Conservation (phyloP, 148 eudicot species). For the Vaccinium darrowii region DNA sequence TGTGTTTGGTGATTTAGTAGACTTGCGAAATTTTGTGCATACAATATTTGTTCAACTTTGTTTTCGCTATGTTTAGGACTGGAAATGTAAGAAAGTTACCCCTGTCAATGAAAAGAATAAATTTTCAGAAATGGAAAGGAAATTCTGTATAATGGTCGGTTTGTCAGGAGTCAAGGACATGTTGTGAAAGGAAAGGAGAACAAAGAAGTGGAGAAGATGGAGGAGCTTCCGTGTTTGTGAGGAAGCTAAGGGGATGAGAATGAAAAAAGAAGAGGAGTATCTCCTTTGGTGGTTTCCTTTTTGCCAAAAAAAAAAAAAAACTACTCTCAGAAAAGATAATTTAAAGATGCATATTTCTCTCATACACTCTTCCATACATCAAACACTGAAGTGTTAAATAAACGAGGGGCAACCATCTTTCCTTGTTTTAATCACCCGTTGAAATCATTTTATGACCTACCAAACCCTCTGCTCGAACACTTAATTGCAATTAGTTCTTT, state of each 20-base stretch:
- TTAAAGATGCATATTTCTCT: not conserved
- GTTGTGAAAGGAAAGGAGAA: not conserved
- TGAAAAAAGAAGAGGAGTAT: not conserved
- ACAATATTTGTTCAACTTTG: not conserved
- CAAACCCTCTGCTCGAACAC: not conserved
- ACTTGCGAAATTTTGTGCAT: not conserved
- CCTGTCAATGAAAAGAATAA: not conserved
- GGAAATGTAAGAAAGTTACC: not conserved
- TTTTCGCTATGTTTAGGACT: not conserved
- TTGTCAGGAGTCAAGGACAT: no score
- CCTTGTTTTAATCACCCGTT: not conserved
- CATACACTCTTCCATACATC: not conserved
- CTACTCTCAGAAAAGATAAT: not conserved
- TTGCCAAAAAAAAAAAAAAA: not conserved
- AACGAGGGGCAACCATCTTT: not conserved
- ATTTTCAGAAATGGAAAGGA: no score
- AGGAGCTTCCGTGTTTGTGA: not conserved
- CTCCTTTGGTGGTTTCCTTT: not conserved
- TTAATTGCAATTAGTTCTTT: not conserved
- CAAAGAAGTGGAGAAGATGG: not conserved
- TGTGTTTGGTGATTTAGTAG: not conserved
- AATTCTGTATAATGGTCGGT: not conserved
- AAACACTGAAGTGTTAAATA: not conserved
- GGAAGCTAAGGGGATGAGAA: not conserved
- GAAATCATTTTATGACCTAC: not conserved